A percentile compares a stretch with the other conserved stretches of the same genome.
Evolutionary conservation across 495 filamentous ascomycete genomes (phyloP).

Genomic region (Achaetomiella virescens): DNA sequence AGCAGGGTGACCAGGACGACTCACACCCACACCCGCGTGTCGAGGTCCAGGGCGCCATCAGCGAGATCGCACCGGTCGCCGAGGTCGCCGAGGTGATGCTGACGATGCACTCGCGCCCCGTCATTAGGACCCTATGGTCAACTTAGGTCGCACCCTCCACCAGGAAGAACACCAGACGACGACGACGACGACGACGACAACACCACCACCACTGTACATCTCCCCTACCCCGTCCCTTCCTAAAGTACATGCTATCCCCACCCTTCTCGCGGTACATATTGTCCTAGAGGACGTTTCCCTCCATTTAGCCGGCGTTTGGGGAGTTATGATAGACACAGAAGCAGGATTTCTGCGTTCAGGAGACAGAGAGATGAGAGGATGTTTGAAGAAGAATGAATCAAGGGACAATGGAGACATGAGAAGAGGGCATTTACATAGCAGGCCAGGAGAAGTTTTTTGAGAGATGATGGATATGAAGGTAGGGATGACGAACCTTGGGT

Average conservation of each 20-base stretch:
- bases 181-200: not conserved
- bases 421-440: not conserved
- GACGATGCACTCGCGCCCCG: not conserved
- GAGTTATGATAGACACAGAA: constrained; percentile 1
- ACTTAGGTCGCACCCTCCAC: too few relatives aligned
- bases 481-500: not conserved
- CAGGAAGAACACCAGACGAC: too few relatives aligned
- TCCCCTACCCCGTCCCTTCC: not conserved
- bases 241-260: constrained; percentile 5
- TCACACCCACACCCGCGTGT: constrained; percentile 23
- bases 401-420: not conserved
- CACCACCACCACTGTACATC: constrained; percentile 2
- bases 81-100: constrained; percentile 14
- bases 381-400: constrained; percentile 2
- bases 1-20: constrained; percentile 29
- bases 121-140: too few relatives aligned
- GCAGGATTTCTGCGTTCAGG: not conserved
- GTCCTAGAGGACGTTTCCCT: not conserved
- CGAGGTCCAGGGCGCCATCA: constrained; percentile 19
- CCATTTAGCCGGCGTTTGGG: constrained; percentile 2
- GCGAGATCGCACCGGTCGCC: constrained; percentile 17
- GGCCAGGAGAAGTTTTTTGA: not conserved
- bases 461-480: not conserved
- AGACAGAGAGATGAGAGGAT: not conserved
- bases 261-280: not conserved